Evolutionary conservation across 2,329 filamentous ascomycete genomes (phyloP), one percentile per base, ranked within the genome.

Genomic region (Microascus cirrosus): DNA sequence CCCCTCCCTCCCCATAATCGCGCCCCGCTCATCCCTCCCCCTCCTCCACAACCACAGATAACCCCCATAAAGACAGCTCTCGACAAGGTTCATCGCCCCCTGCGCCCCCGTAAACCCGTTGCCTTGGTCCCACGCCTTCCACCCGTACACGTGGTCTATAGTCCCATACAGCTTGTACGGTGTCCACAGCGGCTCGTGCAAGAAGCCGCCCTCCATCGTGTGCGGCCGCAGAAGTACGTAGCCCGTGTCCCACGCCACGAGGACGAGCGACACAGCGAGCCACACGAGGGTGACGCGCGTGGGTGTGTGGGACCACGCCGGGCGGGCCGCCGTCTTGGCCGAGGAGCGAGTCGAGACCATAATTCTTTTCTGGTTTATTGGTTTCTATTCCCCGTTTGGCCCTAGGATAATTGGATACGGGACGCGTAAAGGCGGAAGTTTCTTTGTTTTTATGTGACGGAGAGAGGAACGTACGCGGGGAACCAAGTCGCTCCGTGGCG

Each of bases 141-240:
- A 86, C 48, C 90, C 90, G 73, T 96, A 96, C 35, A 93, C 77
- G 69, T 91, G 77, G 71, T 96, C 91, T 63, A 95, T 77, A 55
- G 78, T 74, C 59, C 86, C 89, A 73, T 96, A 95, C 1, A 95
- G 81, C 66, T 80, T 82, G 73, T 96, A 96, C 0, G 89, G 90
- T 34, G 73, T 74, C 80, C 83, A 96, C 50, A 95, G 65, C 1
- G 88, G 87, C 74, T 73, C 76, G 73, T 95, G 89, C 56, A 87
- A 74, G 53, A 71, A 72, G 18, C 90, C 90, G 63, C 89, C 89
- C 0, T 85, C 83, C 88, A 96, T 94, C 59, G 84, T 88, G 70
- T 86, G 82, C 34, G 91, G 91, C 22, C 91, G 88, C 57, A 89
- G 74, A 53, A 95, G 76, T 45, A 95, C 83, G 74, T 95, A 96